Base-by-base conservation (phyloP, 2,329 filamentous ascomycete species). In the Botrytis hyacinthi region DNA sequence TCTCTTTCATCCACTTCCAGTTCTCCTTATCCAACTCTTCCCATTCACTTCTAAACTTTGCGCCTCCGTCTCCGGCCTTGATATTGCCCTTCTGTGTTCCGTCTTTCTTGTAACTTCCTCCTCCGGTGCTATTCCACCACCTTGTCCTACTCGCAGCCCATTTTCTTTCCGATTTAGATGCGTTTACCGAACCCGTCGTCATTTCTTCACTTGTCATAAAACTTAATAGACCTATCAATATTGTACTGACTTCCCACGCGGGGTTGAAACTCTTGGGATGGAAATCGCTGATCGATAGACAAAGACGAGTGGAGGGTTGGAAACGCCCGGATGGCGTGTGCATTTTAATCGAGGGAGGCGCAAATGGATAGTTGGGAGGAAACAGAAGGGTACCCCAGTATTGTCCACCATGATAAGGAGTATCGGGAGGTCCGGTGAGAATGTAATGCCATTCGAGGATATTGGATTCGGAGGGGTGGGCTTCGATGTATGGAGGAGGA, bases 201-300 rank as follows among this genome's bases (percentile, higher is more conserved):
- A 98, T 98, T 85, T 99, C 96, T 81, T 99, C 95, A 77, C 93
- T 94, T 3, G 95, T 98, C 96, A 99, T 99, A 84, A 99, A 99
- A 57, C 93, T 97, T 76, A 98, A 86, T 42, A 99, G 88, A 16
- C 96, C 96, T 72, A 97, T 97, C 26, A 99, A 86, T 76, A 99
- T 99, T 0, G 96, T 99, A 72, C 92, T 95, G 12, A 99, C 96
- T 81, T 97, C 95, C 96, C 96, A 99, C 1, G 96, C 95, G 2
- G 96, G 96, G 82, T 99, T 99, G 86, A 98, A 99, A 42, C 92
- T 95, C 83, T 97, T 97, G 6, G 96, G 96, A 81, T 99, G 96
- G 84, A 98, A 99, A 82, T 99, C 96, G 79, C 92, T 95, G 80
- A 99, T 99, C 81, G 93, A 97, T 66, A 99, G 91, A 80, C 96